Evolutionary conservation across 805 yeast species (phyloP), one percentile per base, ranked within the genome.

Genomic region (Hemisphaericaspora nanyangensis): DNA sequence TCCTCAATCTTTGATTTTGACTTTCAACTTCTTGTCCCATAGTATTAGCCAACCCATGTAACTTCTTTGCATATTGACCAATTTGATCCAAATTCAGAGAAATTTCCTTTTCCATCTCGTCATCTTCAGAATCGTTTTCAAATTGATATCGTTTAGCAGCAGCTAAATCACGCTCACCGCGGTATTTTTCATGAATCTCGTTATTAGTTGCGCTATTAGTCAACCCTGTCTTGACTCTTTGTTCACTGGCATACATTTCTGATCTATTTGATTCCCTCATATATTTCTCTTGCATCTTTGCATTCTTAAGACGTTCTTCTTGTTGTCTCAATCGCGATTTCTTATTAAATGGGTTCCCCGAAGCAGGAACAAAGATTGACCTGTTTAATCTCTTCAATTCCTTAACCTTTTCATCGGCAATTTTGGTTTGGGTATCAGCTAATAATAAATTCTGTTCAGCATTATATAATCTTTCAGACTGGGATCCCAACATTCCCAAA

Each of bases 71-170:
- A 42, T 82, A 76, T 29, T 72, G 72, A 10, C 77, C 74, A 35
- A 93, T 84, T 57, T 83, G 87, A 51, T 85, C 90, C 60, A 91
- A 68, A 54, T 93, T 93, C 46, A 76, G 65, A 38, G 89, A 90
- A 49, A 89, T 78, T 60, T 90, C 96, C 46, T 82, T 77, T 56
- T 91, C 98, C 77, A 88, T 77, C 49, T 82, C 93, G 52, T 89
- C 95, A 60, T 93, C 98, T 58, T 91, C 97, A 35, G 80, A 80
- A 61, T 91, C 97, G 35, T 84, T 85, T 55, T 88, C 96, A 51
- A 87, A 85, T 52, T 85, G 86, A 61, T 83, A 89, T 47, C 79
- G 67, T 41, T 77, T 67, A 2, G 95, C 84, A 28, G 79, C 80
- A 13, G 69, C 68, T 34, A 79, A 71, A 45, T 72, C 61, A 46